A percentile compares a stretch with the other conserved stretches of the same genome.
These are phyloP conservation scores for Talaromyces sp. DNA, from an alignment of 2,329 filamentous ascomycete genomes.

Conservation along the genomic window DNA sequence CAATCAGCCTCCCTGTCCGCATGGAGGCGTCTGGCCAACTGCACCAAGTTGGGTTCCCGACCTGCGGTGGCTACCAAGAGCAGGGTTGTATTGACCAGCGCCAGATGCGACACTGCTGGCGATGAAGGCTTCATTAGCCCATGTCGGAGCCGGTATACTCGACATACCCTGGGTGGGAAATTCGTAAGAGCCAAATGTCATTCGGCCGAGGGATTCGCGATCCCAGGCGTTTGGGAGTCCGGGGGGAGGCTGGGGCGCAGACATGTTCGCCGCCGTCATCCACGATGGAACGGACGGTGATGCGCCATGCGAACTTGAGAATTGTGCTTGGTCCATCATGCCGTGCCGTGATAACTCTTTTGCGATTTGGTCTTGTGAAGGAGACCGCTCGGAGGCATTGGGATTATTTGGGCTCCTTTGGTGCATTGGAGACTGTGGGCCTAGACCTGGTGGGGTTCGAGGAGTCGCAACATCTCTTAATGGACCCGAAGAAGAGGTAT, in stretches of 20 bases:
- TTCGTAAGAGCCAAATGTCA: slow-evolving; percentile 25
- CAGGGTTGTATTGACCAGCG: slow-evolving; percentile 26
- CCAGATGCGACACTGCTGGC: slow-evolving; percentile 33
- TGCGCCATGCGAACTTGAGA: slow-evolving; percentile 23
- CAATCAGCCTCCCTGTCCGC: slow-evolving; percentile 52
- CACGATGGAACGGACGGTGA: slow-evolving; percentile 29
- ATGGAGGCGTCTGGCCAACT: slow-evolving; percentile 52
- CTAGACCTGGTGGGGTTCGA: slow-evolving; percentile 42
- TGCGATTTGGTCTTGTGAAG: slow-evolving; percentile 28
- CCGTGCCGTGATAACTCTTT: slow-evolving; percentile 34
- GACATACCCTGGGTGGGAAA: slow-evolving; percentile 30
- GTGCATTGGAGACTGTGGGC: slow-evolving; percentile 26
- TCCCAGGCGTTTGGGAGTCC: slow-evolving; percentile 28
- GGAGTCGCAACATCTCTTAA: slow-evolving; percentile 44
- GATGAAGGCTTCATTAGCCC: slow-evolving; percentile 42
- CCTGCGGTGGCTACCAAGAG: slow-evolving; percentile 30
- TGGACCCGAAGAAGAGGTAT: slow-evolving; percentile 48
- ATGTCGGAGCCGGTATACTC: slow-evolving; percentile 34
- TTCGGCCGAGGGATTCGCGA: slow-evolving; percentile 17
- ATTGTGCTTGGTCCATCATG: slow-evolving; percentile 29
- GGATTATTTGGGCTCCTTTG: slow-evolving; percentile 14
- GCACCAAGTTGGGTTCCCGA: slow-evolving; percentile 39
- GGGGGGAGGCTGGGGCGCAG: slow-evolving; percentile 16
- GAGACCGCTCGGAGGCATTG: slow-evolving; percentile 20
- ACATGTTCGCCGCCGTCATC: slow-evolving; percentile 21